Base-by-base conservation (phyloP, 306 rosid species). In the Mimosa bimucronata region DNA sequence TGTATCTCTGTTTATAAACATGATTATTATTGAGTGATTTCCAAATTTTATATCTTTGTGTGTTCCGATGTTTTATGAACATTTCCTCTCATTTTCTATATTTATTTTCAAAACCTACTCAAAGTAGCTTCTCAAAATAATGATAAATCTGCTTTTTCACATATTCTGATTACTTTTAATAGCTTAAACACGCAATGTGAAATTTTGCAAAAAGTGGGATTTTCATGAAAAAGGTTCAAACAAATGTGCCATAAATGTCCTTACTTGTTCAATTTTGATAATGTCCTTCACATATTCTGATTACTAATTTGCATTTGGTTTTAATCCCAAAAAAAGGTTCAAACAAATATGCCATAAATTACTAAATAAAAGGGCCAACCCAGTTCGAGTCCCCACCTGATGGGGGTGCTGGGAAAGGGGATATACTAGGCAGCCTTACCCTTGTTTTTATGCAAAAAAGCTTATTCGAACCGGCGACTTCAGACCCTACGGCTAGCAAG, bases 221-320 rank as follows among this genome's bases (percentile, higher is more conserved):
- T 52, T n/a, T 19, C 60, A 19, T 52, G 23, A n/a, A 52, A 52
- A 52, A 52, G 25, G 60, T 52, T 18, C 25, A 50, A 50, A 16
- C 57, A 50, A 18, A 50, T 18, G 21, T 6, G 57, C 57, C 6
- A 50, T 52, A 21, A 19, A 78, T 81, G 74, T 77, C 79, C 50
- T 64, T 80, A 42, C 53, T 62, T 58, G 42, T 79, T n/a, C 29
- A 37, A 14, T 23, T 67, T 46, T 83, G 77, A 31, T 80, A 28
- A 48, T 71, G 60, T 55, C 75, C 70, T 75, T 70, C 60, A n/a
- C n/a, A n/a, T n/a, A n/a, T n/a, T n/a, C n/a, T n/a, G n/a, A n/a
- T n/a, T n/a, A n/a, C n/a, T n/a, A n/a, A n/a, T n/a, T n/a, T n/a
- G n/a, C n/a, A n/a, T n/a, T n/a, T n/a, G n/a, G n/a, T n/a, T n/a